Conservation (phyloP, 2,329 filamentous ascomycete genomes). For the Helminthosporium solani region DNA sequence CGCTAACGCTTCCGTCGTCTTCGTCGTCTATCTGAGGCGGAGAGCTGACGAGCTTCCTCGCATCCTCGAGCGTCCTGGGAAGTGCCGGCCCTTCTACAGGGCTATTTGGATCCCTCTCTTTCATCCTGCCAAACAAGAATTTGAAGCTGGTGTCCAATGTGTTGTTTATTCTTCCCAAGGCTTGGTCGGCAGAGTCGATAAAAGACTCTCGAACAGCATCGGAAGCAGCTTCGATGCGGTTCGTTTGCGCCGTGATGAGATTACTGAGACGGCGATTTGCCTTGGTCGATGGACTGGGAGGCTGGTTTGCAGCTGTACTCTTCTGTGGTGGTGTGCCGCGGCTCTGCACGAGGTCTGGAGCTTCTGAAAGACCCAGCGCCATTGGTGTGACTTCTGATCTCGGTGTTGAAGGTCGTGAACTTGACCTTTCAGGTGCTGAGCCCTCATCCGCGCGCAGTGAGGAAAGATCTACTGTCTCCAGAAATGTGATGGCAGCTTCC, state of each 20-base stretch:
- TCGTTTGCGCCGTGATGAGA: conserved; percentile 80
- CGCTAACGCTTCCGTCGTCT: conserved; percentile 55
- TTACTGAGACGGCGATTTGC: conserved; percentile 80
- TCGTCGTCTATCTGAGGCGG: conserved; percentile 52
- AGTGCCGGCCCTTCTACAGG: conserved; percentile 51
- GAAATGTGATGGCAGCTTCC: conserved; percentile 89
- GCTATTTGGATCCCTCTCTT: conserved; percentile 58
- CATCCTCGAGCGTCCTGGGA: conserved; percentile 90
- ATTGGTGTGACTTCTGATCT: conserved; percentile 43
- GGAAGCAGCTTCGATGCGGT: conserved; percentile 76
- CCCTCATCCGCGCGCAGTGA: conserved; percentile 80
- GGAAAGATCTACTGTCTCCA: conserved; percentile 92
- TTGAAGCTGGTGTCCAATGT: conserved; percentile 92
- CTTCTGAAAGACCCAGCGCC: conserved; percentile 40
- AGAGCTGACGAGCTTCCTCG: conserved; percentile 80
- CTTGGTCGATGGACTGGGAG: conserved; percentile 44
- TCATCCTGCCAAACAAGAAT: conserved; percentile 84
- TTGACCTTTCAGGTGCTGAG: conserved; percentile 59
- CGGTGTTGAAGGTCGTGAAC: conserved; percentile 51
- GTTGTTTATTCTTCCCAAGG: conserved; percentile 86
- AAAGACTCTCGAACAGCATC: conserved; percentile 69
- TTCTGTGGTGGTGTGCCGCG: conserved; percentile 37
- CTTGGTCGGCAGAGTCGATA: conserved; percentile 84
- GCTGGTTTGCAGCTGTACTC: conserved; percentile 17
- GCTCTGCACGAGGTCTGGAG: conserved; percentile 42